A percentile compares a stretch with the other conserved stretches of the same genome.
phyloP scores from a whole-genome alignment of 2,329 filamentous ascomycete species.

The Tolypocladium tropicale region DNA sequence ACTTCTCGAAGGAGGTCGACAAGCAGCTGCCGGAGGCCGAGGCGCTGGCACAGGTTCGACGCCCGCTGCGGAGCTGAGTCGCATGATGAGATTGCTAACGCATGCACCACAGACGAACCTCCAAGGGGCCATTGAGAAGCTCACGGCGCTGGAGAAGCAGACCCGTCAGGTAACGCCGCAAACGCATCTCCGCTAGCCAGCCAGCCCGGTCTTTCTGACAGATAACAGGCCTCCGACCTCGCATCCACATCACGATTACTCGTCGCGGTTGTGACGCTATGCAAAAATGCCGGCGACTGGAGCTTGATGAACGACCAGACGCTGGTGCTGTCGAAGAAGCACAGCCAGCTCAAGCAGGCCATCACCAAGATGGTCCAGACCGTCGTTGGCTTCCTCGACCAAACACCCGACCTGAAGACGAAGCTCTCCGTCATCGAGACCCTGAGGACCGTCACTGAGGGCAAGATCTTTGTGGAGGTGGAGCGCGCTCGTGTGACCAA shows the following conservation, averaged over 20 bases:
- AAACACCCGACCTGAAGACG: slow-evolving; percentile 72
- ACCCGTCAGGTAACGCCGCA: slow-evolving; percentile 66
- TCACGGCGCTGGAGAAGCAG: slow-evolving; percentile 87
- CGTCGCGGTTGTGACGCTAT: slow-evolving; percentile 82
- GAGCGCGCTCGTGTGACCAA: slow-evolving; percentile 92
- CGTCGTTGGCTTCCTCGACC: slow-evolving; percentile 84
- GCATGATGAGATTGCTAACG: slow-evolving; percentile 5
- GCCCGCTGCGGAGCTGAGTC: slow-evolving; percentile 1
- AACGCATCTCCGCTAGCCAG: slow-evolving; percentile 7
- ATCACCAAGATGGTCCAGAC: slow-evolving; percentile 98
- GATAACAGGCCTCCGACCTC: slow-evolving; percentile 77
- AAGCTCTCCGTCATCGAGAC: slow-evolving; percentile 95
- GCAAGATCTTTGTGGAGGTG: slow-evolving; percentile 99
- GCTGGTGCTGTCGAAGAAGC: slow-evolving; percentile 93
- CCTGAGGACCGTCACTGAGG: slow-evolving; percentile 89
- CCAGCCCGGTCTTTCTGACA: slow-evolving; percentile 9
- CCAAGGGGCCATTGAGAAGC: slow-evolving; percentile 85
- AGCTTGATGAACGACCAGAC: slow-evolving; percentile 93
- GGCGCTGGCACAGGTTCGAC: slow-evolving; percentile 73
- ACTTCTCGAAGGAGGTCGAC: slow-evolving; percentile 95
- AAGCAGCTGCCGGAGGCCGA: slow-evolving; percentile 83
- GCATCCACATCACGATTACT: slow-evolving; percentile 87
- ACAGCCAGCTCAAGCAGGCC: slow-evolving; percentile 98
- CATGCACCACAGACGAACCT: slow-evolving; percentile 54
- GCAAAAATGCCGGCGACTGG: slow-evolving; percentile 91